Conservation (phyloP, 495 filamentous ascomycete genomes). For the Lophiotrema nucula region DNA sequence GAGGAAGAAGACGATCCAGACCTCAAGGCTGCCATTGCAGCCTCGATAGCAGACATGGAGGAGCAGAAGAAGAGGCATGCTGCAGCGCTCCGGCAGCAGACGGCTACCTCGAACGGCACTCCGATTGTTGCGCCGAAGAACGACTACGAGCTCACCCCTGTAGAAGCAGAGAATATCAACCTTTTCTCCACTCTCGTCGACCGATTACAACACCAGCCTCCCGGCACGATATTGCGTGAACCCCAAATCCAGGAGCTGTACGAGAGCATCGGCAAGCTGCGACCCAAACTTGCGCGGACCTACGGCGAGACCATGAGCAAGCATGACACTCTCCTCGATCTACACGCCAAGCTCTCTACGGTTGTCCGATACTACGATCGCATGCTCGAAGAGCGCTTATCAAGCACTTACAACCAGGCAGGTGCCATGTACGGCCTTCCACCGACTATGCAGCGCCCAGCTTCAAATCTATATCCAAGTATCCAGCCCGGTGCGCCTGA, state of each 20-base stretch:
- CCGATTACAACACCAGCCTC: conserved; percentile 89
- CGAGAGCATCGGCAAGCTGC: conserved; percentile 87
- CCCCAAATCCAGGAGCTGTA: conserved; percentile 98
- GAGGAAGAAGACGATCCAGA: conserved; percentile 88
- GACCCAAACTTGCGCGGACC: conserved; percentile 91
- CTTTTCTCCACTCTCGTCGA: conserved; percentile 94
- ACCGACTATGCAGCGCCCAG: conserved; percentile 49
- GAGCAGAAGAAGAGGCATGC: conserved; percentile 92
- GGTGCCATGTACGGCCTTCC: conserved; percentile 53
- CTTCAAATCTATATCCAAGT: conserved; percentile 65
- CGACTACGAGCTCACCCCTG: conserved; percentile 89
- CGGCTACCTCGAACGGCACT: conserved; percentile 46
- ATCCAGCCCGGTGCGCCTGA: conserved; percentile 49
- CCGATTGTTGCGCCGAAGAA: conserved; percentile 61
- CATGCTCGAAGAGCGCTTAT: conserved; percentile 94
- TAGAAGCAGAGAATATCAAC: conserved; percentile 96
- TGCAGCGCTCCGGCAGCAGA: conserved; percentile 71
- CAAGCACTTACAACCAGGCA: conserved; percentile 86
- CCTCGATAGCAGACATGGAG: conserved; percentile 97
- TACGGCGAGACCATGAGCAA: conserved; percentile 99
- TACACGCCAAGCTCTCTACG: conserved; percentile 92
- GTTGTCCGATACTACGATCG: conserved; percentile 98
- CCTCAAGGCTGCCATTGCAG: conserved; percentile 91
- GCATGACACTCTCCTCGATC: conserved; percentile 84
- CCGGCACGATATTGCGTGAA: conserved; percentile 89